Evolutionary conservation across 2,329 filamentous ascomycete species (phyloP).

Genomic region (Calonectria leucothoes): DNA sequence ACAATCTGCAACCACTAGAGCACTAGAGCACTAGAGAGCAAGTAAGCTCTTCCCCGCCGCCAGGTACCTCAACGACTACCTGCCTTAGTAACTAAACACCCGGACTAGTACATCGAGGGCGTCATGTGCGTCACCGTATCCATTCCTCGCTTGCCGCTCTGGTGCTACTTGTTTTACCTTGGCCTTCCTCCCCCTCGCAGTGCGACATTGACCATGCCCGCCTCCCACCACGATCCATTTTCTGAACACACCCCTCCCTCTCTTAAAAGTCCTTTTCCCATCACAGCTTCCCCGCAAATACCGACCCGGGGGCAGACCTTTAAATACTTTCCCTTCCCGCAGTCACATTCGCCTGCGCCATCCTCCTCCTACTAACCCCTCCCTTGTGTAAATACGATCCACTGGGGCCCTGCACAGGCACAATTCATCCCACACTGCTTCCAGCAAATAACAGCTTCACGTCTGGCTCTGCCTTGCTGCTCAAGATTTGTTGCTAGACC

Average conservation of each 20-base stretch:
- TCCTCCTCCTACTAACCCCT: constrained; percentile 13
- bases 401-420: not conserved
- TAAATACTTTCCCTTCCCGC: constrained; percentile 40
- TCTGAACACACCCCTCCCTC: constrained; percentile 19
- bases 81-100: not conserved
- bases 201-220: constrained; percentile 33
- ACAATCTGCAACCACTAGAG: not conserved
- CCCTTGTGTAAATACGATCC: constrained; percentile 17
- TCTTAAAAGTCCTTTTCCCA: not conserved
- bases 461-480: not conserved
- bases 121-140: constrained; percentile 19
- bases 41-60: not conserved
- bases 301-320: constrained; percentile 23
- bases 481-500: not conserved
- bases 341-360: not conserved
- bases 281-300: constrained; percentile 38
- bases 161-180: constrained; percentile 6
- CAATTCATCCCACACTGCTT: not conserved
- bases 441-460: constrained; percentile 6
- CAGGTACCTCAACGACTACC: constrained; percentile 3
- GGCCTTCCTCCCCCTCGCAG: constrained; percentile 20
- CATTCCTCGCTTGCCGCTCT: constrained; percentile 8
- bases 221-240: constrained; percentile 14
- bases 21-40: not conserved
- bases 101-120: constrained; percentile 14